Conservation (phyloP, 306 rosid species). For the Castanopsis chinensis region DNA sequence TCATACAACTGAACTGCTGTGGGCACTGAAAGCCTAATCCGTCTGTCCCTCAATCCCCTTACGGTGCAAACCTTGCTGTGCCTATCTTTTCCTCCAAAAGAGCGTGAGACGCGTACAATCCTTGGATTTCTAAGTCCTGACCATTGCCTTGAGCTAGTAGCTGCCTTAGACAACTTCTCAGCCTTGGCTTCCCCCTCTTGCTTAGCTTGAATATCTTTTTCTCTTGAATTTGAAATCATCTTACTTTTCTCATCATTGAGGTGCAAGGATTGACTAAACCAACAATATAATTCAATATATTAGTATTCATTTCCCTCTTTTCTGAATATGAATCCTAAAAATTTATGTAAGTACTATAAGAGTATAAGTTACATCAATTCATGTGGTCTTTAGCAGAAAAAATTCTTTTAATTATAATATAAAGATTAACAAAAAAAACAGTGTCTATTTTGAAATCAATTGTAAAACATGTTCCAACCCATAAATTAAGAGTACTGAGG, state of each 20-base stretch:
- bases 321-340: background rate
- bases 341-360: background rate
- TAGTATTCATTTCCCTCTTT: background rate
- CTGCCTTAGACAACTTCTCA: conserved; percentile 26
- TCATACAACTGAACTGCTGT: conserved; percentile 82
- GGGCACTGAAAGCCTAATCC: conserved; percentile 80
- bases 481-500: background rate
- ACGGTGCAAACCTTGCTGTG: conserved; percentile 91
- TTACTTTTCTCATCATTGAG: conserved; percentile 15
- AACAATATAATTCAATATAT: background rate
- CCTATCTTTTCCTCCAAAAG: conserved; percentile 92
- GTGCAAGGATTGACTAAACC: conserved; percentile 14
- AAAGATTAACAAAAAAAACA: background rate
- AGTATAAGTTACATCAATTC: background rate
- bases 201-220: conserved; percentile 39
- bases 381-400: background rate
- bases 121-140: conserved; percentile 72
- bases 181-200: conserved; percentile 30
- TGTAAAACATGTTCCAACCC: background rate
- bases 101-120: conserved; percentile 75
- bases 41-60: conserved; percentile 75
- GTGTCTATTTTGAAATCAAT: background rate
- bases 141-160: conserved; percentile 67
- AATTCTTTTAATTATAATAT: background rate
- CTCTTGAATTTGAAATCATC: conserved; percentile 58